These are phyloP conservation scores for Trebouxiophyceae sp. DNA, from an alignment of 163 green algal species.

Conservation along the genomic window DNA sequence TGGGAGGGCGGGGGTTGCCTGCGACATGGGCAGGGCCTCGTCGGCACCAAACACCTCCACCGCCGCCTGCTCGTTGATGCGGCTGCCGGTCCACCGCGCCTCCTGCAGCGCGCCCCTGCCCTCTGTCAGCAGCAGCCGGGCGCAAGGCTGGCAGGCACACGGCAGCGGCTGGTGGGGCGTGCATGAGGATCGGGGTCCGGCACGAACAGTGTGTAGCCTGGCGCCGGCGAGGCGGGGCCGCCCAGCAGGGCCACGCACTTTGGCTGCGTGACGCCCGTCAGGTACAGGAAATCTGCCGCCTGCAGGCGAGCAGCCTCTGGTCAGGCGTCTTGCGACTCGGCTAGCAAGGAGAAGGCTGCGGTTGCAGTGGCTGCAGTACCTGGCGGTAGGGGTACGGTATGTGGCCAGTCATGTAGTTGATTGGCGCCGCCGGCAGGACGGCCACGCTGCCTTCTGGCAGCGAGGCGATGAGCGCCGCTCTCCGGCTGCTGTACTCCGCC, in stretches of 20 bases:
- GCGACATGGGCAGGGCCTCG: slow-evolving; percentile 36
- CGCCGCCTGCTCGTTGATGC: slow-evolving; percentile 43
- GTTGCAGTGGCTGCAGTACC: no score
- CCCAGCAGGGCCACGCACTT: slow-evolving; percentile 35
- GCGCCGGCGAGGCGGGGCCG: not conserved
- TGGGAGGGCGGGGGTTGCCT: no score
- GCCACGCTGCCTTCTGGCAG: slow-evolving; percentile 50
- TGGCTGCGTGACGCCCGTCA: slow-evolving; percentile 67
- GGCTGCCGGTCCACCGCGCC: slow-evolving; percentile 57
- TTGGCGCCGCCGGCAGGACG: slow-evolving; percentile 47
- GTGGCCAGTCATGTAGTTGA: slow-evolving; percentile 59
- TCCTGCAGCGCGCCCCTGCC: not conserved
- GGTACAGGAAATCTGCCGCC: slow-evolving; percentile 73
- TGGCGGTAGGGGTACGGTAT: slow-evolving; percentile 73
- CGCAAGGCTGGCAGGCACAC: not conserved
- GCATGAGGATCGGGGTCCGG: slow-evolving; percentile 23
- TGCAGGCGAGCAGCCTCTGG: no score
- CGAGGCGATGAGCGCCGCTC: slow-evolving; percentile 29
- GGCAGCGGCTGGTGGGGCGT: not conserved
- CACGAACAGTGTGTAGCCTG: slow-evolving; percentile 37
- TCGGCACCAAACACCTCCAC: slow-evolving; percentile 58
- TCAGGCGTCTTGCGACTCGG: no score
- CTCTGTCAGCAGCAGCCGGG: no score
- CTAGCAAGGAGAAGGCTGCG: no score
- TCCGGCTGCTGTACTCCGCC: slow-evolving; percentile 45